phyloP scores from a whole-genome alignment of 2,329 filamentous ascomycete species.

The Colletotrichum truncatum region DNA sequence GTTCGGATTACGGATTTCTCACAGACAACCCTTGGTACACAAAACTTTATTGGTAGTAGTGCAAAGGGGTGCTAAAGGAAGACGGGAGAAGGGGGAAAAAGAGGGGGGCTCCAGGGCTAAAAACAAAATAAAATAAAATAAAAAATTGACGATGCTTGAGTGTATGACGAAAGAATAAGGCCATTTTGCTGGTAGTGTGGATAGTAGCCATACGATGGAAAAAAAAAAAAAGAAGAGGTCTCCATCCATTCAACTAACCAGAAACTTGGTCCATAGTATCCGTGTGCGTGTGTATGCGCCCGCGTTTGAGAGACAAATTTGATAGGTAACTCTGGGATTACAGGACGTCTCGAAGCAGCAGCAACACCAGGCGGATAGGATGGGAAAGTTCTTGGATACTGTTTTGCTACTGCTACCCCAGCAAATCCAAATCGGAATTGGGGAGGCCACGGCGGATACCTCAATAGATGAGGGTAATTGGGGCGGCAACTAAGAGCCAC shows the following conservation, averaged over 20 bases:
- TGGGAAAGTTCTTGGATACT: not conserved
- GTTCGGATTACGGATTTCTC: constrained; percentile 4
- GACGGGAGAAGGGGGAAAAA: too few relatives aligned
- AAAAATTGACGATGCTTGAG: not conserved
- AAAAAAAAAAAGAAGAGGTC: not conserved
- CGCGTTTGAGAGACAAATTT: not conserved
- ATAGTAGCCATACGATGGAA: not conserved
- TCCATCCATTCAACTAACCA: not conserved
- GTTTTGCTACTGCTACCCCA: too few relatives aligned
- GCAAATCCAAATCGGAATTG: too few relatives aligned
- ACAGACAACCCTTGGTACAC: not conserved
- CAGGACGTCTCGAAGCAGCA: constrained; percentile 2
- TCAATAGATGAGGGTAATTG: not conserved
- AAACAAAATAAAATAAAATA: too few relatives aligned
- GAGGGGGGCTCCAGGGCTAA: constrained; percentile 10
- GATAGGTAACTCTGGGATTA: not conserved
- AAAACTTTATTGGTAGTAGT: not conserved
- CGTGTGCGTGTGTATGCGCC: not conserved
- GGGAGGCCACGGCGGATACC: too few relatives aligned
- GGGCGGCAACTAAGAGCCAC: constrained; percentile 1
- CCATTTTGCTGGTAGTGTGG: not conserved
- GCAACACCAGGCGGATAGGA: not conserved
- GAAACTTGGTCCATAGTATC: too few relatives aligned
- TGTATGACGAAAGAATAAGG: constrained; percentile 21
- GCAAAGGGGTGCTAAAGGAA: not conserved